Evolutionary conservation across 257 asterid species (phyloP).

Genomic region (Solanum neorickii): DNA sequence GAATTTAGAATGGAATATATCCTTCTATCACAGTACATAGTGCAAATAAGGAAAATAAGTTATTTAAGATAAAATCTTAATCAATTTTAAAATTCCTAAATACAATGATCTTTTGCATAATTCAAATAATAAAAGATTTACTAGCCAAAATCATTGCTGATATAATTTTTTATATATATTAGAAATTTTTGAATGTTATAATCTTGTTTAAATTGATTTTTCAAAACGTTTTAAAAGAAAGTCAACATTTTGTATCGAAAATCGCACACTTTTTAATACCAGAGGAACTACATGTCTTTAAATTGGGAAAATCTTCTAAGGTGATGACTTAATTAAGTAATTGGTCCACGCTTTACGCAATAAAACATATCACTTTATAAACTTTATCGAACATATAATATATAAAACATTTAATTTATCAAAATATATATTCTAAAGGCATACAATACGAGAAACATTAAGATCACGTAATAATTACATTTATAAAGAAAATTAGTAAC

Average conservation of each 20-base stretch:
- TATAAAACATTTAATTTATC: background rate
- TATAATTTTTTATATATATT: no score
- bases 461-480: background rate
- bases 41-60: no score
- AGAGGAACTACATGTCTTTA: no score
- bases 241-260: no score
- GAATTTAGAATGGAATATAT: no score
- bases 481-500: background rate
- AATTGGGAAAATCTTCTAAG: background rate
- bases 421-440: background rate
- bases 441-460: background rate
- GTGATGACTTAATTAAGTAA: background rate
- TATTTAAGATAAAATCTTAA: no score
- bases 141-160: background rate
- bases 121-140: no score
- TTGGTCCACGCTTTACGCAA: no score
- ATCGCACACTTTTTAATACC: no score
- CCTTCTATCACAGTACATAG: no score
- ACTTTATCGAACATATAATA: background rate
- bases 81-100: background rate
- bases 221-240: background rate
- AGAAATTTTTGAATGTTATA: no score
- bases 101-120: background rate
- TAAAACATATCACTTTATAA: background rate
- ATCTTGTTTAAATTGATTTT: background rate